Evolutionary conservation across 495 filamentous ascomycete species (phyloP).

Genomic region (Penicillium lividum): DNA sequence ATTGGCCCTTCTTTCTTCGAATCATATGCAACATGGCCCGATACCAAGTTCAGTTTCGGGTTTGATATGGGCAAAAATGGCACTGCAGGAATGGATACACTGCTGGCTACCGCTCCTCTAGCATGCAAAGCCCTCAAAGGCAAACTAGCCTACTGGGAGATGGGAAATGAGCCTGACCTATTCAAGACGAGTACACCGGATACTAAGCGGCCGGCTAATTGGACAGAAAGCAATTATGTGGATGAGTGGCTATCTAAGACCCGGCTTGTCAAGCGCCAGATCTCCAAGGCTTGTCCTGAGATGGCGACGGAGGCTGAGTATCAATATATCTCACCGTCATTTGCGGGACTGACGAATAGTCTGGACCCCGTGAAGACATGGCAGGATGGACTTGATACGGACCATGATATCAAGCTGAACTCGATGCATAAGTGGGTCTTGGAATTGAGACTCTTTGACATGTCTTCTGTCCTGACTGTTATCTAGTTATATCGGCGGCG

Average conservation of each 20-base stretch:
- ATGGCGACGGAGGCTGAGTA: constrained; percentile 42
- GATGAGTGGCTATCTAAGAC: constrained; percentile 62
- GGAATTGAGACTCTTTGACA: not conserved
- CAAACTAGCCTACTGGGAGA: constrained; percentile 58
- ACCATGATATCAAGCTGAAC: constrained; percentile 54
- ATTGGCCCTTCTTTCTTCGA: constrained; percentile 68
- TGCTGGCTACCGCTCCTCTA: constrained; percentile 55
- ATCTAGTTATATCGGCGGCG: constrained; percentile 64
- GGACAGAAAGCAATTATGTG: constrained; percentile 60
- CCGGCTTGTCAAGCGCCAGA: constrained; percentile 44
- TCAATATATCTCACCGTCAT: constrained; percentile 61
- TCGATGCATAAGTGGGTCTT: constrained; percentile 63
- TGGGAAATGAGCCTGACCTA: constrained; percentile 70
- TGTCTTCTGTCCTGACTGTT: constrained; percentile 3
- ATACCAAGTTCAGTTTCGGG: constrained; percentile 60
- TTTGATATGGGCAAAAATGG: constrained; percentile 64
- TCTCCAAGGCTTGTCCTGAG: constrained; percentile 55
- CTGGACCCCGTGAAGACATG: constrained; percentile 54
- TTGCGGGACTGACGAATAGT: constrained; percentile 55
- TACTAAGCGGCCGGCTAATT: constrained; percentile 51
- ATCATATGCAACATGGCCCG: constrained; percentile 60
- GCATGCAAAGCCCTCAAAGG: constrained; percentile 60
- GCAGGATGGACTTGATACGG: constrained; percentile 51
- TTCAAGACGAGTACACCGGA: constrained; percentile 57
- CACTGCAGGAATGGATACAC: constrained; percentile 49